Conservation (phyloP, 2,329 filamentous ascomycete species). For the Talaromyces islandicus region DNA sequence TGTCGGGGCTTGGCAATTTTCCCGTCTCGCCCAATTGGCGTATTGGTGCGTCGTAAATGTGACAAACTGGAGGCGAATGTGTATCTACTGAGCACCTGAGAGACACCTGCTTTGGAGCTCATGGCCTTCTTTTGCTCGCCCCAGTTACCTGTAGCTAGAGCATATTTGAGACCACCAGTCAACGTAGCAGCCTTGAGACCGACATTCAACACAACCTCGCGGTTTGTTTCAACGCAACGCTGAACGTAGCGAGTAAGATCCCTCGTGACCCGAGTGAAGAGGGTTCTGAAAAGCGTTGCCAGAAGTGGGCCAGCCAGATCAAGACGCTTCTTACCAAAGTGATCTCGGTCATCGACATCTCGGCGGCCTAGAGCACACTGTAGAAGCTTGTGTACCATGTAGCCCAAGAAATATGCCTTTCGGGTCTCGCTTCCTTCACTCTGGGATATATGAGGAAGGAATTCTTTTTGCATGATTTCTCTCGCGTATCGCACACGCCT, state of each 20-base stretch:
- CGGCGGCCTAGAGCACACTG: slow-evolving; percentile 89
- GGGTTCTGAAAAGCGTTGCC: slow-evolving; percentile 89
- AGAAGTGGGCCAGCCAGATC: slow-evolving; percentile 91
- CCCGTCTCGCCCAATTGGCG: slow-evolving; percentile 92
- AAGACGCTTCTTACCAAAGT: slow-evolving; percentile 97
- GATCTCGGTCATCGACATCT: slow-evolving; percentile 94
- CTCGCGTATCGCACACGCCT: slow-evolving; percentile 87
- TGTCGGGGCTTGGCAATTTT: slow-evolving; percentile 98
- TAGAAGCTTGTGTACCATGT: slow-evolving; percentile 95
- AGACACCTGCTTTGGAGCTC: slow-evolving; percentile 91
- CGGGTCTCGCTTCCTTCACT: slow-evolving; percentile 88
- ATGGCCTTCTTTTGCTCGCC: slow-evolving; percentile 98
- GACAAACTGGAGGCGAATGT: slow-evolving; percentile 95
- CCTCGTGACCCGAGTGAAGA: slow-evolving; percentile 84
- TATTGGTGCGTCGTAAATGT: slow-evolving; percentile 95
- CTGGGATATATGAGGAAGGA: slow-evolving; percentile 93
- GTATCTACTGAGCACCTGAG: slow-evolving; percentile 95
- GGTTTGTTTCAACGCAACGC: slow-evolving; percentile 80
- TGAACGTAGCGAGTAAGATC: slow-evolving; percentile 89
- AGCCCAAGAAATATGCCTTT: slow-evolving; percentile 96
- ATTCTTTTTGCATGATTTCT: slow-evolving; percentile 95
- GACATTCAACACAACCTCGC: slow-evolving; percentile 83
- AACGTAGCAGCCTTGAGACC: slow-evolving; percentile 88
- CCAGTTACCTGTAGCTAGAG: slow-evolving; percentile 96
- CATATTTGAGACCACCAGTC: slow-evolving; percentile 93